Evolutionary conservation across 225 moss, liverwort and hornwort genomes (phyloP), one percentile per base, ranked within the genome.

Genomic region (Polytrichum formosum): DNA sequence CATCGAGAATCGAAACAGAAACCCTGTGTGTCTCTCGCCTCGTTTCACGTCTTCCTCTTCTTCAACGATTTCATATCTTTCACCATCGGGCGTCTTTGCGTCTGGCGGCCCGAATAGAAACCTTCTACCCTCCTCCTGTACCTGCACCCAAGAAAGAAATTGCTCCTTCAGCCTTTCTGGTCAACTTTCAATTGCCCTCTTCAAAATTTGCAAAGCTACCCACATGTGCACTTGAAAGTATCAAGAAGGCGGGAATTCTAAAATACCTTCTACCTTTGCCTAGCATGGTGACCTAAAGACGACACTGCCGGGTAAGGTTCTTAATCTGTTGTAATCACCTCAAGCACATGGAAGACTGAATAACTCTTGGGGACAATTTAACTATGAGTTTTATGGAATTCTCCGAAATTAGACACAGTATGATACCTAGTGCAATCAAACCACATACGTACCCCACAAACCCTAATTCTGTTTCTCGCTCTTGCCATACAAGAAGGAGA

Each of bases 41-140:
- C 74, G 81, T 26, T 31, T 55, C 19, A 84, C 75, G 33, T 65
- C 77, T 71, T 84, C 79, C 72, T 87, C 65, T 70, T 87, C 79
- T 70, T 87, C 79, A 18, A 87, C 87, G 53, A 87, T 26, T 73
- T 79, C 81, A 26, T 79, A 84, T 7, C 82, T 84, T 23, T 87
- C 87, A 54, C 76, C 78, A 58, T 87, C 87, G 25, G 87, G 87
- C 67, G 87, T 87, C 67, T 81, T 84, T 31, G 87, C 77, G 79
- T 87, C 87, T 0, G 75, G 26, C 60, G 87, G 81, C 61, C 87
- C 84, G 29, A 87, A 81, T 5, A 87, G 73, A 1, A 71, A 74
- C 81, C 81, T 79, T 76, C 74, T 55, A n/a, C 84, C 53, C 79
- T 87, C 87, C 7, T 84, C 84, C 58, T 79, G 70, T 6, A 84